Conservation (phyloP, 441 rosid species). For the Viola pubescens region DNA sequence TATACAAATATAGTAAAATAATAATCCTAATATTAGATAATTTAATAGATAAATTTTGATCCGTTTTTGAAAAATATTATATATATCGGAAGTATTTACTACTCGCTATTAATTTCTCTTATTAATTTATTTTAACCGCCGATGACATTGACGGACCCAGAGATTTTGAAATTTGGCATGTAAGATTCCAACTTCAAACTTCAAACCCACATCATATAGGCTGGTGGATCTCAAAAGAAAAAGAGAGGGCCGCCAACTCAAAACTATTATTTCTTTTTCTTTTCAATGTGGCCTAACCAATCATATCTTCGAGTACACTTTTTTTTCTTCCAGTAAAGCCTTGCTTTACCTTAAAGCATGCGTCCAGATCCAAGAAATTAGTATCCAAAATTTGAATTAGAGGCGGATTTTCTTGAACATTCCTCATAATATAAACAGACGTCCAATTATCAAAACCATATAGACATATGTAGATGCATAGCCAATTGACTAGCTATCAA, state of each 20-base stretch:
- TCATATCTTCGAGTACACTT: constrained; percentile 31
- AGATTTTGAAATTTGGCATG: not conserved
- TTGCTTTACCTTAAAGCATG: constrained; percentile 46
- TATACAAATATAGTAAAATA: too few relatives aligned
- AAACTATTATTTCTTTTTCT: constrained; percentile 11
- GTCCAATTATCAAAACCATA: not conserved
- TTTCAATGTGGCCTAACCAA: constrained; percentile 20
- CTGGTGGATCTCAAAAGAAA: constrained; percentile 12
- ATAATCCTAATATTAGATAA: too few relatives aligned
- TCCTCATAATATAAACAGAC: not conserved
- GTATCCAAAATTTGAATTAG: constrained; percentile 4
- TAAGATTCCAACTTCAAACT: not conserved
- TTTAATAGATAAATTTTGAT: too few relatives aligned
- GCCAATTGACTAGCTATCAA: too few relatives aligned
- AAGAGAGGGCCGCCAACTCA: constrained; percentile 3
- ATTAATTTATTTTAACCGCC: too few relatives aligned
- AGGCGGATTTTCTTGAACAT: too few relatives aligned
- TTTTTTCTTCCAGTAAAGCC: constrained; percentile 16
- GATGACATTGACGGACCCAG: not conserved
- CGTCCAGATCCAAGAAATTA: constrained; percentile 22
- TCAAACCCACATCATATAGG: not conserved
- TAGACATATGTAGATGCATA: not conserved
- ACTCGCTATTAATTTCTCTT: too few relatives aligned
- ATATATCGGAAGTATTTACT: too few relatives aligned
- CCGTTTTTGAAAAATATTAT: too few relatives aligned